These are phyloP conservation scores for Laburnicola sp. DNA, from an alignment of 2,329 filamentous ascomycete genomes.

Conservation along the genomic window DNA sequence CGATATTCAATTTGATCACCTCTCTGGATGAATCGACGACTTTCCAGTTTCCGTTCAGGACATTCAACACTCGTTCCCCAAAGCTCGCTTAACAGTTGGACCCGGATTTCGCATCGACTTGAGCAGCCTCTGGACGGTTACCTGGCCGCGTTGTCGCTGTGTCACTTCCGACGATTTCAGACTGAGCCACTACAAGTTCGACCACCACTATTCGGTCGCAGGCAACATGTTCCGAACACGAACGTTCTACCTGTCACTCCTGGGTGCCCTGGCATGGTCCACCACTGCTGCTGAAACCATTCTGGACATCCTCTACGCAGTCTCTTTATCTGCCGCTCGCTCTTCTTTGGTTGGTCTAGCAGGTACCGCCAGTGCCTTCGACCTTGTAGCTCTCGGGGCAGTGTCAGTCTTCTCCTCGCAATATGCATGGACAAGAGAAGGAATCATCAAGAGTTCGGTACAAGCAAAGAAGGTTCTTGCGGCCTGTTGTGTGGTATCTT, in stretches of 20 bases:
- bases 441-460: conserved; percentile 24
- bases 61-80: conserved; percentile 1
- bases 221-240: conserved; percentile 30
- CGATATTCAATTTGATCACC: neutral
- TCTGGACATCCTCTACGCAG: conserved; percentile 42
- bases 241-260: conserved; percentile 35
- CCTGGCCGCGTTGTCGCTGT: too few species aligned
- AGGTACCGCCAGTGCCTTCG: conserved; percentile 37
- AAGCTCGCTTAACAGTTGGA: neutral
- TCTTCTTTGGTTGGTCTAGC: conserved; percentile 32
- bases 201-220: neutral
- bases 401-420: conserved; percentile 36
- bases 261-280: conserved; percentile 40
- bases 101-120: neutral
- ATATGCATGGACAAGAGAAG: conserved; percentile 33
- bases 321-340: conserved; percentile 32
- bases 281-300: conserved; percentile 42
- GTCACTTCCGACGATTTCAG: too few species aligned
- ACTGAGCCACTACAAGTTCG: too few species aligned
- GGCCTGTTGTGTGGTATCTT: conserved; percentile 26
- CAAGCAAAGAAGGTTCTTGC: conserved; percentile 24
- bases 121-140: too few species aligned
- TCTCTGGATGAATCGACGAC: conserved; percentile 1
- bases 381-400: conserved; percentile 34
- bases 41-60: neutral